phyloP scores from a whole-genome alignment of 768 basidiomycete species.

The Xanthoconium stramineum region DNA sequence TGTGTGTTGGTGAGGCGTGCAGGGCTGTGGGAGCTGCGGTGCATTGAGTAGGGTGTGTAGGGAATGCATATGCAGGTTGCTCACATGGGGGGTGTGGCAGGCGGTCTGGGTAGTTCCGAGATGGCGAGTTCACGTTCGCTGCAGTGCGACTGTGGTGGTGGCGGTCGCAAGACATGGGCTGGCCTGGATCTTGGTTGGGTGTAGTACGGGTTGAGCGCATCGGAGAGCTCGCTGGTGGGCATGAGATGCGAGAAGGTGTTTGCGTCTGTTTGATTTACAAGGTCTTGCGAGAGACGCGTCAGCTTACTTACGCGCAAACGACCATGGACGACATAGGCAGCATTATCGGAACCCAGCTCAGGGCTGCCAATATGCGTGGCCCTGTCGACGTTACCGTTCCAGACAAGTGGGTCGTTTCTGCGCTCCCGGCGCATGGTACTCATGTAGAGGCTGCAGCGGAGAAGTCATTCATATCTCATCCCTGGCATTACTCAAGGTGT shows the following conservation, averaged over 20 bases:
- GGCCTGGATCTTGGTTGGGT: constrained; percentile 40
- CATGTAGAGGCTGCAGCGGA: constrained; percentile 47
- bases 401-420: constrained; percentile 60
- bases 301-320: constrained; percentile 18
- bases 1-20: constrained; percentile 29
- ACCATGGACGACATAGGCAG: constrained; percentile 46
- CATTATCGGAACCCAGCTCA: constrained; percentile 50
- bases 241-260: constrained; percentile 34
- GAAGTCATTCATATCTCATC: constrained; percentile 98
- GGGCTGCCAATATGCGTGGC: constrained; percentile 36
- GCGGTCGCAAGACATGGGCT: constrained; percentile 19
- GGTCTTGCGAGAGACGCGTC: constrained; percentile 39
- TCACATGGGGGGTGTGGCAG: constrained; percentile 34
- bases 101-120: constrained; percentile 36
- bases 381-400: constrained; percentile 55
- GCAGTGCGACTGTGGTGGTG: constrained; percentile 41
- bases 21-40: constrained; percentile 8
- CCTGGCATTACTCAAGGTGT: constrained; percentile 91
- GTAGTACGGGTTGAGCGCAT: constrained; percentile 72
- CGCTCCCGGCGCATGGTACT: not conserved
- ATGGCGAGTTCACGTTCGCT: constrained; percentile 67
- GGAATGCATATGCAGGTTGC: constrained; percentile 11
- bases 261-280: constrained; percentile 29
- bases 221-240: constrained; percentile 72
- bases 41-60: not conserved